Evolutionary conservation across 768 basidiomycete species (phyloP), one percentile per base, ranked within the genome.

Genomic region (Gloeophyllum trabeum): DNA sequence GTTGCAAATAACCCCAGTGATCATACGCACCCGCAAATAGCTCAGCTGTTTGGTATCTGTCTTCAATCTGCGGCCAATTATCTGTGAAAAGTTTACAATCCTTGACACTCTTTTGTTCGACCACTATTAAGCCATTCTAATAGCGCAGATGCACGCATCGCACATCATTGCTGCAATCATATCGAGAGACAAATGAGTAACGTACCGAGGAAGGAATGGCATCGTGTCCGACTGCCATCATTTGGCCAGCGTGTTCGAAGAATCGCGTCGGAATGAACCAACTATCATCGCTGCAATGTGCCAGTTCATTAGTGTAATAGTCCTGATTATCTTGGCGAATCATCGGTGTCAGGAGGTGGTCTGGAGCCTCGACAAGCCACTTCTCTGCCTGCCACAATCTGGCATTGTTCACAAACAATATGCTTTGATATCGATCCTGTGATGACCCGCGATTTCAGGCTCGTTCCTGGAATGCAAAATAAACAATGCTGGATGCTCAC

Each of bases 351-450:
- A 49, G 43, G 24, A 58, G 30, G 4, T 38, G 24, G 6, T 60
- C 46, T 1, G 54, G 58, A 14, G 57, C 51, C 20, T 57, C 57
- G 0, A 46, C 22, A 1, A 61, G 45, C 59, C 60, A 60, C 22
- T 63, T 62, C 0, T 21, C 41, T 2, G 52, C 51, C 32, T 62
- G 51, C 39, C 52, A 54, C 0, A 56, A n/a, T n/a, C n/a, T n/a
- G n/a, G n/a, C n/a, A n/a, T n/a, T n/a, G n/a, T n/a, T n/a, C n/a
- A n/a, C n/a, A n/a, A n/a, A n/a, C n/a, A n/a, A n/a, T n/a, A n/a
- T n/a, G n/a, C n/a, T n/a, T n/a, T n/a, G n/a, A n/a, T n/a, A n/a
- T n/a, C n/a, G n/a, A n/a, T n/a, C n/a, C n/a, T n/a, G n/a, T n/a
- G n/a, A n/a, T n/a, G n/a, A n/a, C n/a, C n/a, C n/a, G n/a, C n/a